Evolutionary conservation across 345 rosid species (phyloP).

Genomic region (Eucalyptus guilfoylei): DNA sequence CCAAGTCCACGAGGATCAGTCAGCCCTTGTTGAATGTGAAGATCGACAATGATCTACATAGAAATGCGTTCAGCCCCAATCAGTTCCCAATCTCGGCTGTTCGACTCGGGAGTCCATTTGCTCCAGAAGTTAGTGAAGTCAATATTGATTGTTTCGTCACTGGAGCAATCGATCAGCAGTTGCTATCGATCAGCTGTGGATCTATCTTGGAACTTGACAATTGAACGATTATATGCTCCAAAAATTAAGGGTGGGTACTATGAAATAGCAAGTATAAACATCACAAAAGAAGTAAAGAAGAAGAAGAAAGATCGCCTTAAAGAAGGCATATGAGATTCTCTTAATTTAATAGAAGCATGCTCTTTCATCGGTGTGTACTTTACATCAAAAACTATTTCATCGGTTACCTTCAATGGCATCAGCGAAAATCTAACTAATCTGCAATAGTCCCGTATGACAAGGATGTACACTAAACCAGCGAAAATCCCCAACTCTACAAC

Average conservation of each 20-base stretch:
- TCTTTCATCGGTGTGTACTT: background rate
- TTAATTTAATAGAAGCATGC: background rate
- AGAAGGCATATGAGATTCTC: background rate
- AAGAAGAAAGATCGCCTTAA: too few relatives aligned
- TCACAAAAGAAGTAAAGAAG: too few relatives aligned
- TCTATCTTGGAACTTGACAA: background rate
- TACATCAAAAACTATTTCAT: background rate
- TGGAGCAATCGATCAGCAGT: background rate
- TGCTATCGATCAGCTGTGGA: background rate
- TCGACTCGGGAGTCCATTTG: background rate
- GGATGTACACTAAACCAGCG: background rate
- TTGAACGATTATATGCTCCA: background rate
- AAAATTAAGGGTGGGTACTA: background rate
- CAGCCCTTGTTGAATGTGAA: background rate
- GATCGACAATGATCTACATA: background rate
- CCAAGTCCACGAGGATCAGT: background rate
- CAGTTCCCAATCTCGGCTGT: background rate
- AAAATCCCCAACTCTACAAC: background rate
- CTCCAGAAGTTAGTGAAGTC: background rate
- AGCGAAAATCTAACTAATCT: background rate
- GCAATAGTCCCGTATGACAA: background rate
- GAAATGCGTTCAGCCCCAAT: background rate
- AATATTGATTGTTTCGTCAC: background rate
- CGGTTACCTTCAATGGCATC: background rate
- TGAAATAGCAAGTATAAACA: background rate